Evolutionary conservation across 2,329 filamentous ascomycete genomes (phyloP).

Genomic region (Fusarium goolgardi): DNA sequence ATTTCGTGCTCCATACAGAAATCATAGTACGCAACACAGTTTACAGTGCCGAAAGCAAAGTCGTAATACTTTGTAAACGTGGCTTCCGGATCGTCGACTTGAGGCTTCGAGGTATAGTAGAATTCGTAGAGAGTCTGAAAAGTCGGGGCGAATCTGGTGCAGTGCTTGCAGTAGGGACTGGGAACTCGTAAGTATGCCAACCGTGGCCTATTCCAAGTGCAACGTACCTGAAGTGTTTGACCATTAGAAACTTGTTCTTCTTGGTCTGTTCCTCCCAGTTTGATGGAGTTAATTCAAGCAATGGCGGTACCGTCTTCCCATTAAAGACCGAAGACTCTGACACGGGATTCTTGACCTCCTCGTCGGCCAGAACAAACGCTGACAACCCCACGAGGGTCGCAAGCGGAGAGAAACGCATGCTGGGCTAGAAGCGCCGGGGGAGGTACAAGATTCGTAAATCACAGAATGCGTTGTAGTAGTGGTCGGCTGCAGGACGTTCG

Average conservation of each 20-base stretch:
- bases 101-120: conserved; percentile 86
- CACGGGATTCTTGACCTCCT: conserved; percentile 50
- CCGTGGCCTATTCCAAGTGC: neutral
- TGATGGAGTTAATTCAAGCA: conserved; percentile 68
- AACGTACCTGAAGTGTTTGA: conserved; percentile 75
- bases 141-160: conserved; percentile 80
- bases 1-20: conserved; percentile 78
- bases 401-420: conserved; percentile 53
- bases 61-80: conserved; percentile 85
- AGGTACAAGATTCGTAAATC: conserved; percentile 12
- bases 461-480: neutral
- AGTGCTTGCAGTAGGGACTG: conserved; percentile 76
- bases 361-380: conserved; percentile 50
- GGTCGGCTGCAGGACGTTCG: neutral
- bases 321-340: conserved; percentile 70
- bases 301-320: conserved; percentile 72
- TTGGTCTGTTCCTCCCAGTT: conserved; percentile 69
- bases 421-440: conserved; percentile 30
- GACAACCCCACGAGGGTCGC: conserved; percentile 61
- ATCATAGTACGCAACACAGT: conserved; percentile 87
- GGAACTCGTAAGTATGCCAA: conserved; percentile 35
- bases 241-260: conserved; percentile 63
- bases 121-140: conserved; percentile 96
- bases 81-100: conserved; percentile 66
- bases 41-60: conserved; percentile 86